Conservation (phyloP, 371 early-diverging fungal species). For the Mucor saturninus region DNA sequence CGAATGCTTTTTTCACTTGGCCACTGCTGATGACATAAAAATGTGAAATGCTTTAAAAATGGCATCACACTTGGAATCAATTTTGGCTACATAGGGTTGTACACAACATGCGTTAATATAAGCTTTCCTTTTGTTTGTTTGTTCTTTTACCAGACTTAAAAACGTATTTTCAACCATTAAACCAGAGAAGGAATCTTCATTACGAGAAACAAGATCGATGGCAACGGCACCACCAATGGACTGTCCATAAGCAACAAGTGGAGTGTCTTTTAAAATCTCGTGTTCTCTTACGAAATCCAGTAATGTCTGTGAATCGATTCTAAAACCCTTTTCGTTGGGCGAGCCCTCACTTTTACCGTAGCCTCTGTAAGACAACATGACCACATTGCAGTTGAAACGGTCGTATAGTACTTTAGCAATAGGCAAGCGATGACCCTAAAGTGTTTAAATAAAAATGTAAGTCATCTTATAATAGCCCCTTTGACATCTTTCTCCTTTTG, state of each 20-base stretch:
- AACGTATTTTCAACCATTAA: constrained; percentile 96
- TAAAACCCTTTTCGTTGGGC: constrained; percentile 85
- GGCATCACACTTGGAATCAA: constrained; percentile 89
- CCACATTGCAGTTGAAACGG: constrained; percentile 77
- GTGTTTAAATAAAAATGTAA: constrained; percentile 1
- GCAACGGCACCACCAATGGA: constrained; percentile 98
- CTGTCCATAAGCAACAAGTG: constrained; percentile 91
- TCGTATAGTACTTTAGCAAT: constrained; percentile 78
- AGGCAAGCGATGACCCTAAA: constrained; percentile 87
- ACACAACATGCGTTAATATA: no score
- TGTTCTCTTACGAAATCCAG: constrained; percentile 82
- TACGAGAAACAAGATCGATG: constrained; percentile 81
- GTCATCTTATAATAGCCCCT: not conserved
- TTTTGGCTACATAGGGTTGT: constrained; percentile 62
- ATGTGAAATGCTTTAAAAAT: constrained; percentile 67
- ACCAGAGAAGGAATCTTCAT: constrained; percentile 78
- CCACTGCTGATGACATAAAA: constrained; percentile 92
- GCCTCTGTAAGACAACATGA: constrained; percentile 95
- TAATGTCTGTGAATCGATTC: constrained; percentile 87
- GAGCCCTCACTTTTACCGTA: constrained; percentile 91
- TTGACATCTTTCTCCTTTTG: not conserved
- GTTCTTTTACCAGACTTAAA: constrained; percentile 71
- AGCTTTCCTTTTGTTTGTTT: not conserved
- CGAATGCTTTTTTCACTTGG: constrained; percentile 76
- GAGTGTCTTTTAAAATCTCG: constrained; percentile 71